Percentiles rank a stretch among this genome's conserved stretches.
These are phyloP conservation scores for Populus ilicifolia DNA, from an alignment of 345 rosid species.

Conservation along the genomic window DNA sequence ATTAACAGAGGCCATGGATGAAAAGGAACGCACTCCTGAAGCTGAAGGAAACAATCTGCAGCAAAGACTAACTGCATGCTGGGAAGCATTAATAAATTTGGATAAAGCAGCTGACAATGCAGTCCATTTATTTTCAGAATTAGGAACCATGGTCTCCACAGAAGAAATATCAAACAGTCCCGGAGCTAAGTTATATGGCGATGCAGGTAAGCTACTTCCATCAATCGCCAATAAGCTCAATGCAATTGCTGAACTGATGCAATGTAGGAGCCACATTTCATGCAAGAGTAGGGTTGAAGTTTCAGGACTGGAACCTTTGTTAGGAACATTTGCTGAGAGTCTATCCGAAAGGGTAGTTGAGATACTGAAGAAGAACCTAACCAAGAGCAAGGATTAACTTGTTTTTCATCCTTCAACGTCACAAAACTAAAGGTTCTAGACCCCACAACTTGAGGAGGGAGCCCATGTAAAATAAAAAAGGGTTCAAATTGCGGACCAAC, in stretches of 20 bases:
- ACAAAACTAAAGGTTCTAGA: neutral
- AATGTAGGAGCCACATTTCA: constrained; percentile 6
- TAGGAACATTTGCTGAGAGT: constrained; percentile 21
- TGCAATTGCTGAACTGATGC: constrained; percentile 34
- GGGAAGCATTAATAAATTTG: constrained; percentile 44
- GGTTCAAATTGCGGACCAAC: neutral
- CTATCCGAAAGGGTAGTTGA: constrained; percentile 20
- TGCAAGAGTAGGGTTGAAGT: constrained; percentile 11
- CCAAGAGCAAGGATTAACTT: neutral
- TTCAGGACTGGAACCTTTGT: constrained; percentile 17
- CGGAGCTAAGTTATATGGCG: constrained; percentile 34
- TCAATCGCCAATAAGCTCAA: constrained; percentile 42
- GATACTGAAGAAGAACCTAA: constrained; percentile 19
- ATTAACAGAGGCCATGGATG: constrained; percentile 5
- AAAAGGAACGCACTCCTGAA: constrained; percentile 9
- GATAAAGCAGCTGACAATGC: constrained; percentile 42
- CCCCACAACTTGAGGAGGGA: neutral
- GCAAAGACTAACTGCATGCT: constrained; percentile 44
- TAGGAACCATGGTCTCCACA: constrained; percentile 26
- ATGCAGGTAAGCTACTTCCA: constrained; percentile 50
- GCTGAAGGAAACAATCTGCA: constrained; percentile 18
- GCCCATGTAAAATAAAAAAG: neutral
- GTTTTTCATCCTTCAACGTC: neutral
- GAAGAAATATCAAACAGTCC: constrained; percentile 36
- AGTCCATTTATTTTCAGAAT: constrained; percentile 36